Base-by-base conservation (phyloP, 768 basidiomycete genomes). In the Lactifluus hygrophoroides region DNA sequence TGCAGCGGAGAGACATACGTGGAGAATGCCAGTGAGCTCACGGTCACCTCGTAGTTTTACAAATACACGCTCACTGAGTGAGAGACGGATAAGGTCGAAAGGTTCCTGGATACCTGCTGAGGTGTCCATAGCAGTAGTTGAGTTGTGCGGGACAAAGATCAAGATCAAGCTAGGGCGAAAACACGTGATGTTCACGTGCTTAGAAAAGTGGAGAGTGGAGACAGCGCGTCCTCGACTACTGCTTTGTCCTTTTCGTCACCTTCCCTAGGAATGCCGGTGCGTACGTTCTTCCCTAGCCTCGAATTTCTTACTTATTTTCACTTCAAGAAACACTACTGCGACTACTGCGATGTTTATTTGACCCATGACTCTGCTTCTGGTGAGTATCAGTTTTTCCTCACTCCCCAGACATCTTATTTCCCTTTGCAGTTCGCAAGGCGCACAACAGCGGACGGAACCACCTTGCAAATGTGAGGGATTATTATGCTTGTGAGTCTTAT, bases 381-480 rank as follows among this genome's bases (percentile, higher is more conserved):
- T 88, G 61, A 53, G 78, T 69, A 56, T 60, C 4, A 2, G 32
- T 23, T 19, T 46, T 14, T 16, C 16, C 6, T 35, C 32, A 32
- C 32, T n/a, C 23, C 25, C 16, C n/a, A n/a, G n/a, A 21, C 17
- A 17, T 17, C 32, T 59, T 21, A 54, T 34, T 46, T 21, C 27
- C 47, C 58, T 46, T 61, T 59, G 47, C 66, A 95, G 94, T 96
- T 35, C 88, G 96, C 62, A 96, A 97, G 74, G 96, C 96, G 52
- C 96, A 99, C 72, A 98, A 99, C 74, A 91, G 88, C 57, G 96
- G 96, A 64, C 81, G 95, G 57, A 99, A 99, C 73, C 96, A 99
- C 70, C 80, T 98, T 38, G 80, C 91, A 38, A 99, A 99, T 70
- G 95, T 99, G 57, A 77, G 92, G 59, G 95, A 98, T 67, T 99